Evolutionary conservation across 2,329 filamentous ascomycete genomes (phyloP), one percentile per base, ranked within the genome.

Genomic region (Huntiella decipiens): DNA sequence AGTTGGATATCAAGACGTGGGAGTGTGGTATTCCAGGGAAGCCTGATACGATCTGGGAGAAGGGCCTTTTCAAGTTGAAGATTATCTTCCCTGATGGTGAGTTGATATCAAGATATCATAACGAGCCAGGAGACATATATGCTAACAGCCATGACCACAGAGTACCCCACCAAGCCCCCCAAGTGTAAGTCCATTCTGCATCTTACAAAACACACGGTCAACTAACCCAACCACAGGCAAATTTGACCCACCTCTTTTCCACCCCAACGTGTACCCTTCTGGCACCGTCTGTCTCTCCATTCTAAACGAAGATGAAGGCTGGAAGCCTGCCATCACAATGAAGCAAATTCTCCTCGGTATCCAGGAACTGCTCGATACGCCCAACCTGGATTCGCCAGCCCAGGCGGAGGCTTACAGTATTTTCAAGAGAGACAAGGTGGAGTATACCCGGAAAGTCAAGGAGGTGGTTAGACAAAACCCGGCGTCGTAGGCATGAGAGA

Each of bases 271-370:
- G 54, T 98, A 98, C 60, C 91, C 91, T 0, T 96, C 88, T 1
- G 92, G 91, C 54, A 98, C 91, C 41, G 91, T 98, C 51, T 98
- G 91, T 59, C 73, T 98, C 16, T 94, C 85, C 22, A 98, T 98
- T 54, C 66, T 98, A 53, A 98, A 96, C 64, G 92, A 98, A 61
- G 91, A 98, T 56, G 91, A 98, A 61, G 87, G 83, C 5, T 98
- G 92, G 91, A 92, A 93, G 62, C 92, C 91, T 1, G 88, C 91
- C 5, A 98, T 98, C 57, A 98, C 91, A 0, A 85, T 98, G 61
- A 96, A 95, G 65, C 86, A 96, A 64, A 96, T 98, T 52, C 73
- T 96, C 4, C 72, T 96, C 1, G 91, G 91, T 42, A 93, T 98
- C 48, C 91, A 98, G 62, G 88, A 93, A 56, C 74, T 98, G 1